These are phyloP conservation scores for Vaccinium macrocarpon DNA, from an alignment of 148 eudicot genomes.

Conservation along the genomic window DNA sequence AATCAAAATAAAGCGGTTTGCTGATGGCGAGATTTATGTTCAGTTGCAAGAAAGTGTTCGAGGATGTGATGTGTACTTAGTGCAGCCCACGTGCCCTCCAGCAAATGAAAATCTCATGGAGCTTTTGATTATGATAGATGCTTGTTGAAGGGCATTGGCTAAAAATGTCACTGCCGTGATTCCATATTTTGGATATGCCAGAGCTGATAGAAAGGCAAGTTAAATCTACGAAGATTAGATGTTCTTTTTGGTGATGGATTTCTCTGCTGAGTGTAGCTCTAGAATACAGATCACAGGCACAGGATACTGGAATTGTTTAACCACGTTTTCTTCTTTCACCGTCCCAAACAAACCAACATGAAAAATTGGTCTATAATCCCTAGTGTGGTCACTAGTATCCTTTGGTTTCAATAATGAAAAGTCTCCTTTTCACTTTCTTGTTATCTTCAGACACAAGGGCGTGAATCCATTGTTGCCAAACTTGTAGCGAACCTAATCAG, in stretches of 20 bases:
- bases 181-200: constrained; percentile 95
- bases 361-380: neutral
- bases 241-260: neutral
- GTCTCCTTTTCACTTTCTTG: neutral
- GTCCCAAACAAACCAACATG: neutral
- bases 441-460: constrained; percentile 79
- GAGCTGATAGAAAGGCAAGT: constrained; percentile 93
- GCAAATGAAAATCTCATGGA: constrained; percentile 98
- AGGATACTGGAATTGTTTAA: neutral
- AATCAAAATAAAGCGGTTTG: constrained; percentile 76
- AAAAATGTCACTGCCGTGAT: constrained; percentile 92
- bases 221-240: neutral
- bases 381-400: neutral
- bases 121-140: constrained; percentile 89
- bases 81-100: constrained; percentile 94
- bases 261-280: neutral
- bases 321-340: constrained; percentile 1
- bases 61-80: constrained; percentile 91
- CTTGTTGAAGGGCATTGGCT: constrained; percentile 95
- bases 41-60: constrained; percentile 96
- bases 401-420: neutral
- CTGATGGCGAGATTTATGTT: constrained; percentile 95
- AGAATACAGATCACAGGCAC: neutral
- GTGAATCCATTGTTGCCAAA: constrained; percentile 94
- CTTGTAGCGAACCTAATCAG: constrained; percentile 88